Evolutionary conservation across 345 rosid species (phyloP).

Genomic region (Arabidopsis arenosa): DNA sequence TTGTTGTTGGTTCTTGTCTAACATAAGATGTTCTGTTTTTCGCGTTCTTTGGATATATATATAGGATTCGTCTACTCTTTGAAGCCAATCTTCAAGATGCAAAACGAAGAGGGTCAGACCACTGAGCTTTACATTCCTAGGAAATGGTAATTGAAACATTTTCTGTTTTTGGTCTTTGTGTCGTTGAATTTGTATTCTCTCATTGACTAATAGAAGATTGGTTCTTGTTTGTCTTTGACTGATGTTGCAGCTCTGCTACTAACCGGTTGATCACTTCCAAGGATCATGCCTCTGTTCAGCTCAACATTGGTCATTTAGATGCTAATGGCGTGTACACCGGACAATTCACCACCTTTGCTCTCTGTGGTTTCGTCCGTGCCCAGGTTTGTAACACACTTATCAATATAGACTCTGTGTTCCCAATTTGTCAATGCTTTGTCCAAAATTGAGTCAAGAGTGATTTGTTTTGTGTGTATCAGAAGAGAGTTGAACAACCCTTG

Average conservation of each 20-base stretch:
- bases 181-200: background rate
- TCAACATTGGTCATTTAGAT: constrained; percentile 66
- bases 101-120: constrained; percentile 83
- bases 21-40: background rate
- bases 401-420: background rate
- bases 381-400: constrained; percentile 51
- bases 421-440: background rate
- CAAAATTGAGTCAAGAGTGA: background rate
- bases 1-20: background rate
- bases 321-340: constrained; percentile 59
- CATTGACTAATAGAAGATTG: background rate
- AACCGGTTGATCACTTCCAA: constrained; percentile 68
- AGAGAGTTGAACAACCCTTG: no score
- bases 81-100: constrained; percentile 57
- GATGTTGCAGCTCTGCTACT: constrained; percentile 58
- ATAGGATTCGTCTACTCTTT: constrained; percentile 26
- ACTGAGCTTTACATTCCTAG: constrained; percentile 87
- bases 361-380: constrained; percentile 58
- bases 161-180: background rate
- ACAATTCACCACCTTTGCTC: constrained; percentile 61
- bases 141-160: constrained; percentile 56
- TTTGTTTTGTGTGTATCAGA: background rate
- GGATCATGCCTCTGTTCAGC: constrained; percentile 48
- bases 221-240: background rate
- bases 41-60: constrained; percentile 7